Conservation (phyloP, 495 filamentous ascomycete genomes). For the Penicillium nucicola region DNA sequence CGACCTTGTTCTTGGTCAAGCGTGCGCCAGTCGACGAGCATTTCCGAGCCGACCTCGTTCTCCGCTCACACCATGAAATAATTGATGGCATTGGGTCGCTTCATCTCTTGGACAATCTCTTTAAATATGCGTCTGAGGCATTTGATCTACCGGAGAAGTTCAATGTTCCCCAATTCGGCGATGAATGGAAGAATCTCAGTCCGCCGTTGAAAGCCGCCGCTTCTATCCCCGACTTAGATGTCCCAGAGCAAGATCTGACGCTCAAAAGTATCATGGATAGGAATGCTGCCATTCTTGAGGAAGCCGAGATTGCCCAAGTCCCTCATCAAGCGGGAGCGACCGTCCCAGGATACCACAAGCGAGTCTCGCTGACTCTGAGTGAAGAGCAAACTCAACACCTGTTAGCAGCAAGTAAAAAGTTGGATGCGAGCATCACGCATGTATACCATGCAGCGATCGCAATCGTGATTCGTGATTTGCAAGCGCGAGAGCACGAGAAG, state of each 20-base stretch:
- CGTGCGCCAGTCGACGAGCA: neutral
- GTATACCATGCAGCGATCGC: slow-evolving; percentile 28
- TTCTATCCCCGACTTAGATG: slow-evolving; percentile 9
- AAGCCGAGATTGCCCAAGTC: slow-evolving; percentile 15
- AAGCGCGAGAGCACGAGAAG: neutral
- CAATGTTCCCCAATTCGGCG: slow-evolving; percentile 9
- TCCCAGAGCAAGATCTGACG: slow-evolving; percentile 5
- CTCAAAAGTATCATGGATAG: slow-evolving; percentile 5
- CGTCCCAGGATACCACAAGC: slow-evolving; percentile 21
- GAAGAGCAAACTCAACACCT: slow-evolving; percentile 9
- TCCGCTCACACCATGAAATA: slow-evolving; percentile 45
- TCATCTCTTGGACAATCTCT: slow-evolving; percentile 28
- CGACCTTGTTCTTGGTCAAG: slow-evolving; percentile 40
- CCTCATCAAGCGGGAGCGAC: slow-evolving; percentile 7
- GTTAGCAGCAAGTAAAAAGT: slow-evolving; percentile 9
- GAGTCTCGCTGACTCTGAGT: slow-evolving; percentile 14
- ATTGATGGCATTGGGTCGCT: slow-evolving; percentile 50
- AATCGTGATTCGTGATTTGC: slow-evolving; percentile 16
- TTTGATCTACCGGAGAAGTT: slow-evolving; percentile 5
- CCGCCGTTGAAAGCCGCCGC: slow-evolving; percentile 23
- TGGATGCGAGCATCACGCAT: slow-evolving; percentile 20
- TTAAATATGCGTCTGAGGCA: slow-evolving; percentile 11
- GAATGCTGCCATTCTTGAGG: slow-evolving; percentile 12
- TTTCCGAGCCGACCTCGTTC: slow-evolving; percentile 32
- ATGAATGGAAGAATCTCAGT: slow-evolving; percentile 23